A percentile compares a stretch with the other conserved stretches of the same genome.
Conservation (phyloP, 306 rosid species). For the Arachis hypogaea region DNA sequence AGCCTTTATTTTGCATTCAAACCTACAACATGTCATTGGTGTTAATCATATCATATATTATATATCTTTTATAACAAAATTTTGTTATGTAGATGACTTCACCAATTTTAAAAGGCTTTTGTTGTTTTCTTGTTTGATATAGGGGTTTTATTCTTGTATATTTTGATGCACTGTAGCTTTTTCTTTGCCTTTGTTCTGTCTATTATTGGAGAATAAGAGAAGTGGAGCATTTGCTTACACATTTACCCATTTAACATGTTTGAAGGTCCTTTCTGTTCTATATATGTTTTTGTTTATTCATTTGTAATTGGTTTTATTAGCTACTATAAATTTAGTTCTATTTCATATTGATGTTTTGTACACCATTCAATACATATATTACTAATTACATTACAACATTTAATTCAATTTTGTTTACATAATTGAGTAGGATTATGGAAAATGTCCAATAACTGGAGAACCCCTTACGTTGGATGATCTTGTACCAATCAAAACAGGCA, state of each 20-base stretch:
- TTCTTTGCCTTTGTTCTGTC: not conserved
- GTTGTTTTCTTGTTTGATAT: not conserved
- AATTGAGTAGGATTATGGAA: conserved; percentile 80
- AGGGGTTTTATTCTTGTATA: not conserved
- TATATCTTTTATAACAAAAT: too few relatives aligned
- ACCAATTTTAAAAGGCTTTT: not conserved
- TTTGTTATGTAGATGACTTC: not conserved
- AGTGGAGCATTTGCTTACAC: not conserved
- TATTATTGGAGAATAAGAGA: not conserved
- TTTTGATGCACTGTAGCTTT: conserved; percentile 5
- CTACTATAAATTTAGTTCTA: not conserved
- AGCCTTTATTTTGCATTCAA: too few relatives aligned
- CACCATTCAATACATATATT: not conserved
- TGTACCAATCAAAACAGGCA: conserved; percentile 84
- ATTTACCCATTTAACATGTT: conserved; percentile 10
- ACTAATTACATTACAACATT: conserved; percentile 27
- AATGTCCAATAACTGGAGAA: conserved; percentile 93
- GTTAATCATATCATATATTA: too few relatives aligned
- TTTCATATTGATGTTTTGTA: conserved; percentile 1
- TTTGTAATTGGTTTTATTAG: not conserved
- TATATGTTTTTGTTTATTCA: conserved; percentile 1
- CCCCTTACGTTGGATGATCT: conserved; percentile 76
- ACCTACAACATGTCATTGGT: too few relatives aligned
- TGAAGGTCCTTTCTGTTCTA: conserved; percentile 1
- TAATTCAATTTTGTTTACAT: conserved; percentile 31